A percentile compares a stretch with the other conserved stretches of the same genome.
Conservation (phyloP, 345 rosid species). For the Litchi chinensis region DNA sequence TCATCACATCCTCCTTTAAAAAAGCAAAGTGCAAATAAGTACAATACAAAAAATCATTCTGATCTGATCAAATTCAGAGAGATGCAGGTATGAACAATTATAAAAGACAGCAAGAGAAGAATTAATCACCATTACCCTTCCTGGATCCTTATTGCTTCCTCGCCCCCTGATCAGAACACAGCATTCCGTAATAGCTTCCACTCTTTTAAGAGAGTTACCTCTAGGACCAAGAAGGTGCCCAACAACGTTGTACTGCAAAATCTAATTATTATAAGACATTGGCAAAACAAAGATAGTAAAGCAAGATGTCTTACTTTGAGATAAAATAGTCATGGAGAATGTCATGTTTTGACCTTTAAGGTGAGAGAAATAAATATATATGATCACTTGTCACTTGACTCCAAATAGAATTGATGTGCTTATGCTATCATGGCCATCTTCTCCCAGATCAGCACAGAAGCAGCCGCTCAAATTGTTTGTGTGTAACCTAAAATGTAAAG, state of each 20-base stretch:
- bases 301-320: conserved; percentile 6
- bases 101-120: not conserved
- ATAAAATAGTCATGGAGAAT: not conserved
- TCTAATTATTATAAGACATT: conserved; percentile 26
- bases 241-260: conserved; percentile 91
- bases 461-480: not conserved
- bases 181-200: conserved; percentile 94
- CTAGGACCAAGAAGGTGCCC: conserved; percentile 98
- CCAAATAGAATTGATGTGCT: no score
- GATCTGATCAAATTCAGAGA: not conserved
- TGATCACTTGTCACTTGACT: no score
- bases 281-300: not conserved
- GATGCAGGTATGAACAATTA: conserved; percentile 1
- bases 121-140: conserved; percentile 51
- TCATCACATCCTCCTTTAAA: conserved; percentile 87
- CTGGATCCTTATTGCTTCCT: conserved; percentile 91
- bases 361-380: no score
- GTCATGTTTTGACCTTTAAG: no score
- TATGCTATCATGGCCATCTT: not conserved
- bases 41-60: not conserved
- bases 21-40: not conserved
- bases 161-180: conserved; percentile 93
- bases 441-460: not conserved
- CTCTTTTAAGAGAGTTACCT: conserved; percentile 96
- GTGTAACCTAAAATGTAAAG: not conserved